phyloP scores from a whole-genome alignment of 1,284 basidiomycete genomes.

The Apiotrichum gamsii region DNA sequence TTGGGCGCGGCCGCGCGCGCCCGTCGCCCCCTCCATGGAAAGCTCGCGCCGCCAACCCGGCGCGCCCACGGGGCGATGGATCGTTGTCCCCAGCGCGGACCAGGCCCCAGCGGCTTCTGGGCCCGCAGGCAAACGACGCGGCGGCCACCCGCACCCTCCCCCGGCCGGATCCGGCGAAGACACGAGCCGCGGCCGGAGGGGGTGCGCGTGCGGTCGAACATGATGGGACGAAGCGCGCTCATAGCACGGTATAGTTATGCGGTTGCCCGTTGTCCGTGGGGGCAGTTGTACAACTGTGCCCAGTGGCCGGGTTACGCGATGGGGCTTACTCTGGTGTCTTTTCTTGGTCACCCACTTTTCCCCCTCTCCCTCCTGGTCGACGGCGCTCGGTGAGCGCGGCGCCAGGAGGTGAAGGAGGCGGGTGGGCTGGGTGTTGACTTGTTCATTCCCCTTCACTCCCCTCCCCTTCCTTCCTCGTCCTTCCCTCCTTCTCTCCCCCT shows the following conservation, averaged over 20 bases:
- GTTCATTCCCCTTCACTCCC: constrained; percentile 10
- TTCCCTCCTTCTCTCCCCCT: background rate
- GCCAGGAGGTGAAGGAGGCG: constrained; percentile 3
- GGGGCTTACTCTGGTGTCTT: constrained; percentile 48
- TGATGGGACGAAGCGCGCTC: constrained; percentile 26
- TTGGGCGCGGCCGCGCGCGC: background rate
- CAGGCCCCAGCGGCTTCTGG: too few relatives aligned
- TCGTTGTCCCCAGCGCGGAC: too few relatives aligned
- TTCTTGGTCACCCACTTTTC: constrained; percentile 27
- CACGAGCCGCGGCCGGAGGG: constrained; percentile 29
- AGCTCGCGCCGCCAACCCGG: constrained; percentile 11
- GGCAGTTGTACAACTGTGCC: too few relatives aligned
- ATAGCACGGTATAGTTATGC: constrained; percentile 42
- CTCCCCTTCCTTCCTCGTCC: constrained; percentile 1
- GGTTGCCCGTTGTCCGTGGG: constrained; percentile 35
- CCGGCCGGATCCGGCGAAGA: constrained; percentile 32
- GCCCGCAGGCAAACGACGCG: too few relatives aligned
- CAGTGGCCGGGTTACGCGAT: constrained; percentile 38
- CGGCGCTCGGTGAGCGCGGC: background rate
- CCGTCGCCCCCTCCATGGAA: constrained; percentile 4
- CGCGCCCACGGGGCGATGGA: background rate
- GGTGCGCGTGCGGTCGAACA: too few relatives aligned
- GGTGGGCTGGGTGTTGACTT: constrained; percentile 2
- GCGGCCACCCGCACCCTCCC: background rate
- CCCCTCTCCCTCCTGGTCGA: constrained; percentile 11